Conservation (phyloP, 108 stramenopile species). For the Fragilaria crotonensis region DNA sequence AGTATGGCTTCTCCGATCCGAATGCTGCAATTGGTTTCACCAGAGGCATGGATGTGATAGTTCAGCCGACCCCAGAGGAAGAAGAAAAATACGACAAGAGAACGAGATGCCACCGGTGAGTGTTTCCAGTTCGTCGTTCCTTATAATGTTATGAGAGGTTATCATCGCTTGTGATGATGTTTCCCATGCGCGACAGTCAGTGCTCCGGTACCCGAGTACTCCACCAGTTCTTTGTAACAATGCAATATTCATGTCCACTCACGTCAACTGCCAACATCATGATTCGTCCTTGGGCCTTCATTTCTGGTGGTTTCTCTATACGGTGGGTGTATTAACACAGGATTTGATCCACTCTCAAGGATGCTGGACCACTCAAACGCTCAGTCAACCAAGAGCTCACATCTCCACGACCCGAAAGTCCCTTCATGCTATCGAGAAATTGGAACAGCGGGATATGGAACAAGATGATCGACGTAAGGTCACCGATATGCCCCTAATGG, state of each 20-base stretch:
- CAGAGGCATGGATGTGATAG: not conserved
- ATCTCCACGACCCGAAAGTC: conserved; percentile 15
- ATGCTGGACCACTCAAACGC: not conserved
- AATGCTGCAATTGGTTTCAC: not conserved
- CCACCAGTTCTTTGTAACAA: not conserved
- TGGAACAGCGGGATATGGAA: conserved; percentile 11
- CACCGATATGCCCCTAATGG: conserved; percentile 26
- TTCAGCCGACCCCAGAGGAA: not conserved
- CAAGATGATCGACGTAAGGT: conserved; percentile 8
- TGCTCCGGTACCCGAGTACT: not conserved
- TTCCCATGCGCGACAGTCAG: not conserved
- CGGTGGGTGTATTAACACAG: too few relatives aligned
- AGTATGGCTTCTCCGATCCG: not conserved
- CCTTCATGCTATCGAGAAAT: conserved; percentile 8
- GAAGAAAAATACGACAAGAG: not conserved
- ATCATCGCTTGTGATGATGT: not conserved
- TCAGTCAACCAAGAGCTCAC: conserved; percentile 13
- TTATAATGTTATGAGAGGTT: not conserved
- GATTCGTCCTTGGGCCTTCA: not conserved
- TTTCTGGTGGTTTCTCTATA: too few relatives aligned
- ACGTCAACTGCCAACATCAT: not conserved
- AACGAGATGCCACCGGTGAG: not conserved
- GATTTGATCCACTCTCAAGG: not conserved
- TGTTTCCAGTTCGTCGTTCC: not conserved
- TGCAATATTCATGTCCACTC: not conserved